These are phyloP conservation scores for Kodamaea anthophila DNA, from an alignment of 1,139 yeast genomes.

Conservation along the genomic window DNA sequence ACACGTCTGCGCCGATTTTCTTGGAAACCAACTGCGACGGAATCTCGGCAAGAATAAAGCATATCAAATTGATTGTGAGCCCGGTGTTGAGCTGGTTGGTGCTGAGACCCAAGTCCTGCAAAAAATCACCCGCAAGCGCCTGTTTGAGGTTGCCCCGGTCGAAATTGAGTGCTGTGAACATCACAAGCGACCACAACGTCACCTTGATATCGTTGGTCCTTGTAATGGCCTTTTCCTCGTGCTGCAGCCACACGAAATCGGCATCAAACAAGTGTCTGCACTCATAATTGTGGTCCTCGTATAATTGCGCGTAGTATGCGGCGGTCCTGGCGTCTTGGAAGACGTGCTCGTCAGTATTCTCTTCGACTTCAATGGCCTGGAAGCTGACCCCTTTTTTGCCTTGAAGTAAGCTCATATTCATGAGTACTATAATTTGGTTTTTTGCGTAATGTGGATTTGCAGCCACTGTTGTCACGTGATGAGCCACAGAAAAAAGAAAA, in stretches of 20 bases:
- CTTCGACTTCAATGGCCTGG: too few species aligned
- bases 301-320: slow-evolving; percentile 22
- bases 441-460: slow-evolving; percentile 4
- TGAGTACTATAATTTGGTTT: too few species aligned
- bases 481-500: too few species aligned
- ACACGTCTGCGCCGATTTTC: slow-evolving; percentile 26
- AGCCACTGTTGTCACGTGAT: slow-evolving; percentile 2
- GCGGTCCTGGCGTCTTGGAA: slow-evolving; percentile 27
- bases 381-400: too few species aligned
- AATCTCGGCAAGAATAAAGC: slow-evolving; percentile 27
- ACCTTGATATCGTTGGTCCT: slow-evolving; percentile 26
- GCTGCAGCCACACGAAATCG: slow-evolving; percentile 25
- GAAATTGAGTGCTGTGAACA: slow-evolving; percentile 27
- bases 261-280: slow-evolving; percentile 31
- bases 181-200: slow-evolving; percentile 24
- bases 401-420: too few species aligned
- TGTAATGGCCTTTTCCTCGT: slow-evolving; percentile 25
- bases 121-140: slow-evolving; percentile 25
- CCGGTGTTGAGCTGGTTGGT: slow-evolving; percentile 28
- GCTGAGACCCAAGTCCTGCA: slow-evolving; percentile 20
- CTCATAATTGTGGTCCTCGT: slow-evolving; percentile 26
- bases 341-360: too few species aligned
- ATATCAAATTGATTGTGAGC: slow-evolving; percentile 24
- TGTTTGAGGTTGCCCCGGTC: slow-evolving; percentile 25
- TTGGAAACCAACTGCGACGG: slow-evolving; percentile 31